Conservation (phyloP, 2,329 filamentous ascomycete genomes). For the Monosporascus sp. region DNA sequence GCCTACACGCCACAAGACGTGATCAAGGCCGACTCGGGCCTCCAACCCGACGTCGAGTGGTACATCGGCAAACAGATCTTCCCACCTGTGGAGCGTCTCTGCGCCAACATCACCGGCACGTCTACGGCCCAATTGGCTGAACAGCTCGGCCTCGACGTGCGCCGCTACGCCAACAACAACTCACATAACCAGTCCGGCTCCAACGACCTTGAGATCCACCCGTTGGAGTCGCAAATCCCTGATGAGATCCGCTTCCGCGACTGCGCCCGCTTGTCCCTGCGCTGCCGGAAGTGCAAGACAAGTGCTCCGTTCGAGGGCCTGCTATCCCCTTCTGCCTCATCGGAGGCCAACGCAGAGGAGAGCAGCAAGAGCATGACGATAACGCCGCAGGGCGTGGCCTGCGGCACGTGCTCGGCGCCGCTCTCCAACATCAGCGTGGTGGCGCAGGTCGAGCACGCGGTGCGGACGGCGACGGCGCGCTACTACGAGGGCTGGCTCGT, state of each 20-base stretch:
- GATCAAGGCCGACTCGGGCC: constrained; percentile 65
- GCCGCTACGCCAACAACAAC: constrained; percentile 70
- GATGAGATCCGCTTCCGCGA: constrained; percentile 85
- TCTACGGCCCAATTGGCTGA: constrained; percentile 86
- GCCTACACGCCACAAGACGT: constrained; percentile 84
- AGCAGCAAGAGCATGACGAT: constrained; percentile 28
- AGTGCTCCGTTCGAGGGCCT: constrained; percentile 74
- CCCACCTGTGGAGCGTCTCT: constrained; percentile 94
- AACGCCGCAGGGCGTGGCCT: constrained; percentile 69
- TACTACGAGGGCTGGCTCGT: constrained; percentile 93
- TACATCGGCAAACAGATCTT: constrained; percentile 98
- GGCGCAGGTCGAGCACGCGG: constrained; percentile 80
- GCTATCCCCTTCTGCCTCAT: constrained; percentile 43
- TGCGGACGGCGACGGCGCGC: constrained; percentile 68
- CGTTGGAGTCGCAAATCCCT: constrained; percentile 89
- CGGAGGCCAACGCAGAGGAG: constrained; percentile 36
- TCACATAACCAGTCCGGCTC: constrained; percentile 35
- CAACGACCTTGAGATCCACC: constrained; percentile 71
- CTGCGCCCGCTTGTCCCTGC: constrained; percentile 68
- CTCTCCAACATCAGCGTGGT: constrained; percentile 70
- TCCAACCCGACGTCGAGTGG: constrained; percentile 92
- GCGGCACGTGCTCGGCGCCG: constrained; percentile 59
- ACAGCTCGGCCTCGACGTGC: constrained; percentile 85
- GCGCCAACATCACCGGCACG: constrained; percentile 89
- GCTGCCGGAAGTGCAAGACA: constrained; percentile 75